Base-by-base conservation (phyloP, 805 yeast genomes). In the Debaryomyces hansenii region DNA sequence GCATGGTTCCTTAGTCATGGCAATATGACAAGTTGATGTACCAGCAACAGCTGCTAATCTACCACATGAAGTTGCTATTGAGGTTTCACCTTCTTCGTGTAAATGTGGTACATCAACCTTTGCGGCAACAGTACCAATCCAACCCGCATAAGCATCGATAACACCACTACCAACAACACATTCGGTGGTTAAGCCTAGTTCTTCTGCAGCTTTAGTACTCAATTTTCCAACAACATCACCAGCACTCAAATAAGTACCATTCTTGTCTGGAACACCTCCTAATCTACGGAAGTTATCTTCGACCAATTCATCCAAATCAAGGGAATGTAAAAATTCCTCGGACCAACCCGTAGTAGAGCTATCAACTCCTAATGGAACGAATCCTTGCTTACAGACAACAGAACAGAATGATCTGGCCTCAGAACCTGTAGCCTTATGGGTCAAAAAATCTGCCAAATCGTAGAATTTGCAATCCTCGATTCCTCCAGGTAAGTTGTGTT, bases 71-170 rank as follows among this genome's bases (percentile, higher is more conserved):
- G 78, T 76, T 36, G 77, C 79, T 55, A 86, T 75, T 6, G 66
- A 52, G n/a, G 63, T 62, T 48, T 80, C 84, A n/a, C 63, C 54
- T 49, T 74, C 75, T 47, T 78, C 77, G 4, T 71, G 72, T 50
- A 77, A 67, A 20, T 37, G 68, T 0, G 81, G 80, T 45, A 83
- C 75, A 52, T 85, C 88, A 4, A 90, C 83, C 55, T 84, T 83
- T 1, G 96, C 96, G 21, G 97, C 99, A 48, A 92, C 96, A 1
- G 98, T 94, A 46, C 99, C 99, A 46, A 94, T 82, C 97, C 98
- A 94, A 38, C 99, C 99, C 4, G 98, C 96, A 62, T 94, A 94
- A 5, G 98, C 97, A 64, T 94, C 99, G 62, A 94, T 94, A 33
- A 94, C 96, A 61, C 97, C 97, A 1, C 95, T 84, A 6, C 96